These are phyloP conservation scores for Anacardium occidentale DNA, from an alignment of 345 rosid species.

Conservation along the genomic window DNA sequence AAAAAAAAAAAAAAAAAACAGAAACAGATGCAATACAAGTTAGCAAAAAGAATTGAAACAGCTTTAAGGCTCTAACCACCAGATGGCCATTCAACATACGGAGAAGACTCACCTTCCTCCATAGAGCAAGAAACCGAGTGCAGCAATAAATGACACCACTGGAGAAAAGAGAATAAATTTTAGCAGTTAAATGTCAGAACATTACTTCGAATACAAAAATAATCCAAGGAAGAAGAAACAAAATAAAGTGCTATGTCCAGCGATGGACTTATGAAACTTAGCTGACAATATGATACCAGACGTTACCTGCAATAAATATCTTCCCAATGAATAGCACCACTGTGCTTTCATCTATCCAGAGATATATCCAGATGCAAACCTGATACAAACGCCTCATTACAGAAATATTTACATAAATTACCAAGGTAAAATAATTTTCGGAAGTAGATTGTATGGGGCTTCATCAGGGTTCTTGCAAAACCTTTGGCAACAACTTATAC, in stretches of 20 bases:
- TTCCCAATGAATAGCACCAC: conserved; percentile 71
- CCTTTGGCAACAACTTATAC: not conserved
- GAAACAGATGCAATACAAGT: conserved; percentile 9
- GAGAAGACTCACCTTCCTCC: conserved; percentile 84
- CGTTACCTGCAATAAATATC: conserved; percentile 81
- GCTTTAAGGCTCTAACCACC: conserved; percentile 14
- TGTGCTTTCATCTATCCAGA: conserved; percentile 81
- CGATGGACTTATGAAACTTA: conserved; percentile 10
- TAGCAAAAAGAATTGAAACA: conserved; percentile 10
- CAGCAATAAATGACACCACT: conserved; percentile 90
- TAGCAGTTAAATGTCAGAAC: conserved; percentile 7
- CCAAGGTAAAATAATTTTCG: not conserved
- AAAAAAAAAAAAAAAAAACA: conserved; percentile 6
- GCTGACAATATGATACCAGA: conserved; percentile 20
- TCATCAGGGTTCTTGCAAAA: not conserved
- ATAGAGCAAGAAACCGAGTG: conserved; percentile 85
- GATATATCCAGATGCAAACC: conserved; percentile 83
- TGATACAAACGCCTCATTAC: conserved; percentile 35
- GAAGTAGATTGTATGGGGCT: not conserved
- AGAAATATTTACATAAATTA: conserved; percentile 12
- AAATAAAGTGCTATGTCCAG: conserved; percentile 8
- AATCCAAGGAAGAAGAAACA: not conserved
- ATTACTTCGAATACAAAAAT: not conserved
- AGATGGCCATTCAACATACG: conserved; percentile 8
- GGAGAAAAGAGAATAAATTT: conserved; percentile 21